These are phyloP conservation scores for Cladorrhinum samala DNA, from an alignment of 495 filamentous ascomycete species.

Conservation along the genomic window DNA sequence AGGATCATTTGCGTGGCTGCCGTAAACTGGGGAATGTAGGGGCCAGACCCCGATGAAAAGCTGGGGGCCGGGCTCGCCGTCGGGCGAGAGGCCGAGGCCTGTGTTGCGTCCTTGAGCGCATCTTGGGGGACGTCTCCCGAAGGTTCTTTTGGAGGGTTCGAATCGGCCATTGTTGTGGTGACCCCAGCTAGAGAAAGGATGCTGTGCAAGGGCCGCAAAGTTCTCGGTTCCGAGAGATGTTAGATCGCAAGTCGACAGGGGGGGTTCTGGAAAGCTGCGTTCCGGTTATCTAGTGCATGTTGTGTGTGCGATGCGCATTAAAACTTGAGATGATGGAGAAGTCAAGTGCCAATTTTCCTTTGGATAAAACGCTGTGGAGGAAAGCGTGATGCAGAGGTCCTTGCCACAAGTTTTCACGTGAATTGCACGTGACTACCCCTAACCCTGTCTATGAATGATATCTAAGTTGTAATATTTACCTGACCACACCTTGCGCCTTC, in stretches of 20 bases:
- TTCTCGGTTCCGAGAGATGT: no score
- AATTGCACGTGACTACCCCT: conserved; percentile 14
- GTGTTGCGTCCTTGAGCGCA: no score
- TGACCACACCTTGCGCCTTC: conserved; percentile 62
- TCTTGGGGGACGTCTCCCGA: not conserved
- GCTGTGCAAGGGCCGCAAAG: not conserved
- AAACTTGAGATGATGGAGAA: no score
- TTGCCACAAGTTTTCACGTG: conserved; percentile 9
- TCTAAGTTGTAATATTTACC: no score
- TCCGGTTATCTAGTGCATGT: no score
- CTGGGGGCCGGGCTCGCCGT: conserved; percentile 25
- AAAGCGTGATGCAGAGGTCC: no score
- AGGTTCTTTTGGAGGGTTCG: not conserved
- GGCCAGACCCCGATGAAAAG: not conserved
- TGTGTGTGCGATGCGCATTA: no score
- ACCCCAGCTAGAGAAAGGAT: not conserved
- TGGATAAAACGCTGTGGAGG: no score
- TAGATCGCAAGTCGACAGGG: no score
- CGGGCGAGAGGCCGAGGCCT: conserved; percentile 9
- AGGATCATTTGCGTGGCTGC: conserved; percentile 54
- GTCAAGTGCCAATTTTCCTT: no score
- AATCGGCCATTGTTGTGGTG: conserved; percentile 2
- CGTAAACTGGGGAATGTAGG: conserved; percentile 47
- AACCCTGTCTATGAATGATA: no score
- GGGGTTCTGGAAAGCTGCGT: no score